phyloP scores from a whole-genome alignment of 805 yeast species.

The Cyberlindnera xylosilytica region DNA sequence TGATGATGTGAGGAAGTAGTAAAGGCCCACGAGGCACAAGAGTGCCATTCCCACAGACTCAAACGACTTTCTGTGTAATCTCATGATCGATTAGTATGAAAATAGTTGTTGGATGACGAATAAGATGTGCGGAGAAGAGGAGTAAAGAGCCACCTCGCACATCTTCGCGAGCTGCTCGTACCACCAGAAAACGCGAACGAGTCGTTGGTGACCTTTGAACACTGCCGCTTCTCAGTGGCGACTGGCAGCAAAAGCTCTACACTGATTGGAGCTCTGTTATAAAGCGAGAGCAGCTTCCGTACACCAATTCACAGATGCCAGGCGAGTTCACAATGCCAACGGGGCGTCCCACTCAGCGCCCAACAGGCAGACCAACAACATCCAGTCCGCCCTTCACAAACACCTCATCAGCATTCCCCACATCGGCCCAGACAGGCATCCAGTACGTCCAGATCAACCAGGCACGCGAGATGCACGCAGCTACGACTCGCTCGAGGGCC shows the following conservation, averaged over 20 bases:
- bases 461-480: slow-evolving; percentile 61
- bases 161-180: not conserved
- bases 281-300: too few species aligned
- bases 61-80: slow-evolving; percentile 10
- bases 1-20: slow-evolving; percentile 18
- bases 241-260: too few species aligned
- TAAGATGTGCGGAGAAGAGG: not conserved
- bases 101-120: not conserved
- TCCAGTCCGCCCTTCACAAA: not conserved
- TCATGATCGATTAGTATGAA: slow-evolving; percentile 10
- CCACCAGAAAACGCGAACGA: too few species aligned
- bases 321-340: slow-evolving; percentile 12
- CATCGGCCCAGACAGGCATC: slow-evolving; percentile 34
- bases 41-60: slow-evolving; percentile 11
- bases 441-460: slow-evolving; percentile 52
- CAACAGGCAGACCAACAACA: slow-evolving; percentile 2
- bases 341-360: slow-evolving; percentile 13
- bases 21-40: slow-evolving; percentile 13
- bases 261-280: too few species aligned
- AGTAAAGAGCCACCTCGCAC: too few species aligned
- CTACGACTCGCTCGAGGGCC: slow-evolving; percentile 33
- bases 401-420: not conserved
- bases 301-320: too few species aligned
- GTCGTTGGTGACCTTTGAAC: too few species aligned
- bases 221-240: too few species aligned